phyloP scores from a whole-genome alignment of 441 rosid genomes.

The Sinapis alba region DNA sequence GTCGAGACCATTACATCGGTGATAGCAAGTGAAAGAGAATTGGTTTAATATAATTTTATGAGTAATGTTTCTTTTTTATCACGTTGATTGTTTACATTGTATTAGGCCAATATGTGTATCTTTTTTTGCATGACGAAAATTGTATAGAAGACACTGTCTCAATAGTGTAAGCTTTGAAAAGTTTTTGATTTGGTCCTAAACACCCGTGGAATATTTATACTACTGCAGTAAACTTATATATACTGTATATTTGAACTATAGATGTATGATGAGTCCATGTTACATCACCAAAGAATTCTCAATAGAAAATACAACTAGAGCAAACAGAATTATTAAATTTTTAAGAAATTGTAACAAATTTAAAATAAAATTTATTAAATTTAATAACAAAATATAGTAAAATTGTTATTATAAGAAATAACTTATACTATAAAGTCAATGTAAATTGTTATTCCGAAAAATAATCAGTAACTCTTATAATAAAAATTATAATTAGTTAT shows the following conservation, averaged over 20 bases:
- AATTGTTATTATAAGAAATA: no score
- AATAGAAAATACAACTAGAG: neutral
- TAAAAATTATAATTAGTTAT: no score
- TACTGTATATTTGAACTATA: neutral
- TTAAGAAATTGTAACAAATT: neutral
- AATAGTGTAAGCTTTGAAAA: neutral
- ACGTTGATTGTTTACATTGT: neutral
- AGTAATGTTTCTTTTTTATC: neutral
- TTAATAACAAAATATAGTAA: neutral
- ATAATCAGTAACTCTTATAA: no score
- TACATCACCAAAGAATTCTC: neutral
- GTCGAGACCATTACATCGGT: neutral
- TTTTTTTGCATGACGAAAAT: no score
- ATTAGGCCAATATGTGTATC: no score
- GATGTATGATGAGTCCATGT: neutral
- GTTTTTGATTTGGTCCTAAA: neutral
- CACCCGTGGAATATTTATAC: neutral
- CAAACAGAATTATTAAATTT: neutral
- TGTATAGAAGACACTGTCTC: neutral
- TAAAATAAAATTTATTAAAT: no score
- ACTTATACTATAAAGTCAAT: no score
- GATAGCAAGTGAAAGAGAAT: neutral
- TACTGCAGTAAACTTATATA: neutral
- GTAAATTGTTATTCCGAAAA: no score
- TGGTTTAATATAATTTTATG: neutral